These are phyloP conservation scores for Xylaria sp. DNA, from an alignment of 2,329 filamentous ascomycete species.

Conservation along the genomic window DNA sequence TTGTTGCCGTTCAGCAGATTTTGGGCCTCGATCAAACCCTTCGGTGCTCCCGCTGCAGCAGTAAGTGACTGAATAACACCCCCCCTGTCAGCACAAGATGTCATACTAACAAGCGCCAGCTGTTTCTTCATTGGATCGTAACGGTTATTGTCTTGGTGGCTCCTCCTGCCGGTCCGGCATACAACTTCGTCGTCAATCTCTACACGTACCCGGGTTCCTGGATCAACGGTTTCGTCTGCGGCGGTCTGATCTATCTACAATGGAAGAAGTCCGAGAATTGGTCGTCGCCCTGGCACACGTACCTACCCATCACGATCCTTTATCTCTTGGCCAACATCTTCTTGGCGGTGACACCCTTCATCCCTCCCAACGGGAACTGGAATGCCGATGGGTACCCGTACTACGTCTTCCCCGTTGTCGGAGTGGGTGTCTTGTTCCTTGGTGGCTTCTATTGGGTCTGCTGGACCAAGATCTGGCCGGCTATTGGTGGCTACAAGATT, in stretches of 20 bases:
- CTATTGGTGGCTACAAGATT: slow-evolving; percentile 56
- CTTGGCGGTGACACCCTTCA: slow-evolving; percentile 59
- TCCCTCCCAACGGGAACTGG: slow-evolving; percentile 56
- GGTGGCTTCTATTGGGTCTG: slow-evolving; percentile 59
- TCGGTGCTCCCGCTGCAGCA: slow-evolving; percentile 65
- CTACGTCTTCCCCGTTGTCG: slow-evolving; percentile 62
- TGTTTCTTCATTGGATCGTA: slow-evolving; percentile 70
- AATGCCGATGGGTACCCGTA: slow-evolving; percentile 59
- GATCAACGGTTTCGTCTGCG: slow-evolving; percentile 59
- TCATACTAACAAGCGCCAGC: slow-evolving; percentile 35
- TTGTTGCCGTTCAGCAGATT: slow-evolving; percentile 69
- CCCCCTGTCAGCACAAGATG: background rate
- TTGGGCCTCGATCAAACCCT: slow-evolving; percentile 73
- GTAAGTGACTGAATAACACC: slow-evolving; percentile 41
- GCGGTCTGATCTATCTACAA: slow-evolving; percentile 58
- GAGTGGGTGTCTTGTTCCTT: slow-evolving; percentile 56
- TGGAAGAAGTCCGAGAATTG: slow-evolving; percentile 57
- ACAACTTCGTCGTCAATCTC: slow-evolving; percentile 69
- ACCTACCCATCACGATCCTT: slow-evolving; percentile 53
- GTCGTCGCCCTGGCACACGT: slow-evolving; percentile 59
- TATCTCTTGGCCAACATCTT: slow-evolving; percentile 59
- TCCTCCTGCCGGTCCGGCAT: slow-evolving; percentile 70
- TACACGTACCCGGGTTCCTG: slow-evolving; percentile 60
- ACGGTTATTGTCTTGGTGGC: slow-evolving; percentile 69
- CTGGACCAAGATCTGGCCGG: slow-evolving; percentile 58